Evolutionary conservation across 768 basidiomycete species (phyloP).

Genomic region (Antrodiella citrinella): DNA sequence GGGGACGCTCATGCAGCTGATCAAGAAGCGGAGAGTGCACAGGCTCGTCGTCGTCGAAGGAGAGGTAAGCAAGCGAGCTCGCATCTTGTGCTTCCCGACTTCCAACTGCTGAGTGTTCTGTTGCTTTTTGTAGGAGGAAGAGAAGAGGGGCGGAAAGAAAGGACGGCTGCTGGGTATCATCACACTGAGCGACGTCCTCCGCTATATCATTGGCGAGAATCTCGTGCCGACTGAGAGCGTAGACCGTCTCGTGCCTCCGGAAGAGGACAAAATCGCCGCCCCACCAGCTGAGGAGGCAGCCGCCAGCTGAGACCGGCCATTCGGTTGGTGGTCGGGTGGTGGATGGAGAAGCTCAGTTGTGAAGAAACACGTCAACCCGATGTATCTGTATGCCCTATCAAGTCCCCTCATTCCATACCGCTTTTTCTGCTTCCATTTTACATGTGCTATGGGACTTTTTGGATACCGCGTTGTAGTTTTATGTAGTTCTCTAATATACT

Average conservation of each 20-base stretch:
- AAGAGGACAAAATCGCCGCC: slow-evolving; percentile 2
- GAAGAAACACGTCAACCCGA: neutral
- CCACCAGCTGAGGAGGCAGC: neutral
- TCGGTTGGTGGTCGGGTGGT: neutral
- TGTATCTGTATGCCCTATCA: neutral
- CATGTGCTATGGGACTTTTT: too few species aligned
- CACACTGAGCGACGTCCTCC: slow-evolving; percentile 81
- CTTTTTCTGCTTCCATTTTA: too few species aligned
- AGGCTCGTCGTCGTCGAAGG: slow-evolving; percentile 93
- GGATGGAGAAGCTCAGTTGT: neutral
- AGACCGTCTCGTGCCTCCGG: slow-evolving; percentile 4
- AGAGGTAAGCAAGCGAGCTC: slow-evolving; percentile 68
- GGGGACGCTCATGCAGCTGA: slow-evolving; percentile 80
- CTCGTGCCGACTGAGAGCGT: slow-evolving; percentile 29
- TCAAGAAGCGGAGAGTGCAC: slow-evolving; percentile 91
- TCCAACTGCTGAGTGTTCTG: too few species aligned
- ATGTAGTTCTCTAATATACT: too few species aligned
- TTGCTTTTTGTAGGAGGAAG: slow-evolving; percentile 70
- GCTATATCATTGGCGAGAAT: slow-evolving; percentile 65
- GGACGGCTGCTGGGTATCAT: slow-evolving; percentile 81
- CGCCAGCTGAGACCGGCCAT: too few species aligned
- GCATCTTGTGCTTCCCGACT: too few species aligned
- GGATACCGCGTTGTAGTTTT: too few species aligned
- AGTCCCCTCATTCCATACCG: too few species aligned
- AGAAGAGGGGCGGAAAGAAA: slow-evolving; percentile 70